Evolutionary conservation across 371 early-diverging fungal species (phyloP).

Genomic region (Lichtheimia ramosa): DNA sequence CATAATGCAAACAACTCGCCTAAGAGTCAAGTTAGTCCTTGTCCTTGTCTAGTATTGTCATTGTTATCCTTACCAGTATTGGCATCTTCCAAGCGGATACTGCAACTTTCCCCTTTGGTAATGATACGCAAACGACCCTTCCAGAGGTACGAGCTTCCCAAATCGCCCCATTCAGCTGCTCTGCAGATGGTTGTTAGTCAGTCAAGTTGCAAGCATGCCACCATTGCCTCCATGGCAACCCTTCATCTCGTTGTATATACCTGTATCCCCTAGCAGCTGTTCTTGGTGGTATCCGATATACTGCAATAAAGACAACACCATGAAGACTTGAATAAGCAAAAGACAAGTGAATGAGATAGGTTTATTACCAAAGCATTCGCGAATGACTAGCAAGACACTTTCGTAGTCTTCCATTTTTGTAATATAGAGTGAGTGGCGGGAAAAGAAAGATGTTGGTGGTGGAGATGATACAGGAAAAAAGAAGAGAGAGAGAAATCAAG

Average conservation of each 20-base stretch:
- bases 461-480: neutral
- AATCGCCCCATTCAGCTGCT: slow-evolving; percentile 88
- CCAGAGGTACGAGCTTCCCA: slow-evolving; percentile 73
- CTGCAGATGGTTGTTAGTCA: slow-evolving; percentile 26
- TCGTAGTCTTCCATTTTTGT: slow-evolving; percentile 66
- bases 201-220: no score
- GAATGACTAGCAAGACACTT: slow-evolving; percentile 77
- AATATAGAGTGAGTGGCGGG: neutral
- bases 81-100: slow-evolving; percentile 81
- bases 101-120: slow-evolving; percentile 66
- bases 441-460: neutral
- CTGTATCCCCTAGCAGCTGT: slow-evolving; percentile 72
- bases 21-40: slow-evolving; percentile 10
- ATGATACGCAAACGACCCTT: slow-evolving; percentile 81
- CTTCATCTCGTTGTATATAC: slow-evolving; percentile 28
- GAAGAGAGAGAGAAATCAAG: neutral
- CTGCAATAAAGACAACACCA: slow-evolving; percentile 27
- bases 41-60: neutral
- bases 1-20: slow-evolving; percentile 89
- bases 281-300: slow-evolving; percentile 82
- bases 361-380: slow-evolving; percentile 74
- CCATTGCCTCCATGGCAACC: no score
- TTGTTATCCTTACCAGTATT: slow-evolving; percentile 45
- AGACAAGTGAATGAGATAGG: neutral
- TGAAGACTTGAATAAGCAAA: neutral